Conservation (phyloP, 371 early-diverging fungal genomes). For the Fennellomyces sp. region DNA sequence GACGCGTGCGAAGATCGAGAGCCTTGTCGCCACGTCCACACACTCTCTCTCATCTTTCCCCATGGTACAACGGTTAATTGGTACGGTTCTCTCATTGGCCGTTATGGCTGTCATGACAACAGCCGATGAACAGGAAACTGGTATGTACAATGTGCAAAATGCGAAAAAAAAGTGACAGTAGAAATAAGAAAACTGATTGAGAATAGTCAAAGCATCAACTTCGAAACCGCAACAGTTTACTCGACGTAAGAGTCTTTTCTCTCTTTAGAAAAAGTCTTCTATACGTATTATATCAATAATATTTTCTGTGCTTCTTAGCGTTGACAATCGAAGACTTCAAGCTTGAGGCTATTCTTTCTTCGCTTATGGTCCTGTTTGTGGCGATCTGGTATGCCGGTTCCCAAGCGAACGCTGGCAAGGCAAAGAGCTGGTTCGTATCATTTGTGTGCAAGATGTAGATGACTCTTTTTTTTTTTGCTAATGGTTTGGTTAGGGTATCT, state of each 20-base stretch:
- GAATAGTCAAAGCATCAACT: not conserved
- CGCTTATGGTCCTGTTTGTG: conserved; percentile 22
- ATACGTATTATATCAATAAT: not conserved
- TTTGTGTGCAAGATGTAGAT: not conserved
- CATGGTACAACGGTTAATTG: conserved; percentile 4
- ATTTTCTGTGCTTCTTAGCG: conserved; percentile 8
- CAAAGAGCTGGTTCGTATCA: conserved; percentile 40
- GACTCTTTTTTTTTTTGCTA: not conserved
- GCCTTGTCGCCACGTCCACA: not conserved
- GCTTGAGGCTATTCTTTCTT: conserved; percentile 29
- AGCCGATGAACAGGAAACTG: not conserved
- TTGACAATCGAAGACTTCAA: conserved; percentile 30
- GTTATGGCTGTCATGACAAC: not conserved
- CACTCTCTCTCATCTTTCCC: not conserved
- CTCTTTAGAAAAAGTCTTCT: not conserved
- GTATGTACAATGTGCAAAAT: not conserved
- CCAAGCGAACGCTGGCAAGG: conserved; percentile 27
- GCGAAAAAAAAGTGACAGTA: not conserved
- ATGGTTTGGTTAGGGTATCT: conserved; percentile 49
- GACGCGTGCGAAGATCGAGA: not conserved
- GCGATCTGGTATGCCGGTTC: conserved; percentile 37
- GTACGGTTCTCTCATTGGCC: not conserved
- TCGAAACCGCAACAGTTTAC: not conserved
- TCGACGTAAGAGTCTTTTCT: conserved; percentile 6
- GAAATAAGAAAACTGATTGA: not conserved